These are phyloP conservation scores for Nepenthes gracilis DNA, from an alignment of 148 eudicot species.

Conservation along the genomic window DNA sequence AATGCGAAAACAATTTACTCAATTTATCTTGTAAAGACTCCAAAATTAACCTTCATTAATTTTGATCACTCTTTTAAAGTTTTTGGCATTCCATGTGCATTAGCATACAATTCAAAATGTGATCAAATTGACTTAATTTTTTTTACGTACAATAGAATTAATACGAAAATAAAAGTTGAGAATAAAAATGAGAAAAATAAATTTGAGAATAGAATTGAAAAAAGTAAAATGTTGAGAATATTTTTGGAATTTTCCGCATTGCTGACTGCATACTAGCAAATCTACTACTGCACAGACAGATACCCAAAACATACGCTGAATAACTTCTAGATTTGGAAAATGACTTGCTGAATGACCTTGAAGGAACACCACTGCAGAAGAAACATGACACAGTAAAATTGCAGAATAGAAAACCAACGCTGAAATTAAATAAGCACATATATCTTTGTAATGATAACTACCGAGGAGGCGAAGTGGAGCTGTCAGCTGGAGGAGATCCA, in stretches of 20 bases:
- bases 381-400: background rate
- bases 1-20: no score
- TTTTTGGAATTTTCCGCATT: background rate
- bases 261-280: background rate
- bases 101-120: background rate
- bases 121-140: background rate
- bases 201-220: no score
- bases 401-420: background rate
- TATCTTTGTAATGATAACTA: slow-evolving; percentile 11
- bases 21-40: no score
- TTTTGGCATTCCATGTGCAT: no score
- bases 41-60: no score
- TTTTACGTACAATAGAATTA: no score
- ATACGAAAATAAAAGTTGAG: no score
- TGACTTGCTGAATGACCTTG: slow-evolving; percentile 58
- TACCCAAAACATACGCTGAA: slow-evolving; percentile 44
- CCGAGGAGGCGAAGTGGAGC: slow-evolving; percentile 49
- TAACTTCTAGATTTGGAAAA: slow-evolving; percentile 56
- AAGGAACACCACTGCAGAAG: slow-evolving; percentile 31
- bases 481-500: slow-evolving; percentile 52
- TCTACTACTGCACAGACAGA: background rate
- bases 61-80: no score
- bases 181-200: no score
- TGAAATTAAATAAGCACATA: background rate
- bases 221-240: background rate